Percentiles rank a stretch among this genome's conserved stretches.
Evolutionary conservation across 805 yeast genomes (phyloP).

Genomic region (Maudiozyma bulderi): DNA sequence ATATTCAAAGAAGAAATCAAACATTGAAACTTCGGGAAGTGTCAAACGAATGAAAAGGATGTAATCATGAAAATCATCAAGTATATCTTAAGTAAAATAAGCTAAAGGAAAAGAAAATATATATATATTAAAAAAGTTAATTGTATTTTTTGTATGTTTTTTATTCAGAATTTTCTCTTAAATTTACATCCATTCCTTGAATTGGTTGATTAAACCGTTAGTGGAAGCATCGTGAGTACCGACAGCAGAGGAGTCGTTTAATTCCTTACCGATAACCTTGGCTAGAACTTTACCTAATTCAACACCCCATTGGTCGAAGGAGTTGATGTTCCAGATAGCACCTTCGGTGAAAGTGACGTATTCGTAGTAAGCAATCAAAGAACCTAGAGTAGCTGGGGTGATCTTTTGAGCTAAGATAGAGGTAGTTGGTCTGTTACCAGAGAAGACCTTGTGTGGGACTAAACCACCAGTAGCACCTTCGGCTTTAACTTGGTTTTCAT

Average conservation of each 20-base stretch:
- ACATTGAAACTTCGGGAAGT: neutral
- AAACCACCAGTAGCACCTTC: conserved; percentile 84
- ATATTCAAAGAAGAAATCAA: neutral
- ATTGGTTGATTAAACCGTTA: conserved; percentile 86
- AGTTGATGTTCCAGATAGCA: conserved; percentile 98
- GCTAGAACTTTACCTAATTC: conserved; percentile 97
- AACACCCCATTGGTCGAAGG: conserved; percentile 99
- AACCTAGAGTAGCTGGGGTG: conserved; percentile 93
- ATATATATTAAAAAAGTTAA: neutral
- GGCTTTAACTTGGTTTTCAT: conserved; percentile 67
- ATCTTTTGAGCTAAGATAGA: conserved; percentile 91
- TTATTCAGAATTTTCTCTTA: neutral
- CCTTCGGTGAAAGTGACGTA: conserved; percentile 97
- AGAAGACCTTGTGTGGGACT: conserved; percentile 91
- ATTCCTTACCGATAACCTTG: conserved; percentile 86
- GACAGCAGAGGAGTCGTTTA: conserved; percentile 51
- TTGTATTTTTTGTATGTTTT: neutral
- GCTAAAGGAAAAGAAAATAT: neutral
- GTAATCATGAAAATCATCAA: too few relatives aligned
- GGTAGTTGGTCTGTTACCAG: conserved; percentile 98
- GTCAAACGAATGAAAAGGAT: neutral
- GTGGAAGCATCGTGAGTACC: conserved; percentile 82
- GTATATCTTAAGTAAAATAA: neutral
- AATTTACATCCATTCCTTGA: conserved; percentile 65
- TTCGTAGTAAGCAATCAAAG: conserved; percentile 96